Base-by-base conservation (phyloP, 805 yeast genomes). In the Metschnikowia baotianmanensis region DNA sequence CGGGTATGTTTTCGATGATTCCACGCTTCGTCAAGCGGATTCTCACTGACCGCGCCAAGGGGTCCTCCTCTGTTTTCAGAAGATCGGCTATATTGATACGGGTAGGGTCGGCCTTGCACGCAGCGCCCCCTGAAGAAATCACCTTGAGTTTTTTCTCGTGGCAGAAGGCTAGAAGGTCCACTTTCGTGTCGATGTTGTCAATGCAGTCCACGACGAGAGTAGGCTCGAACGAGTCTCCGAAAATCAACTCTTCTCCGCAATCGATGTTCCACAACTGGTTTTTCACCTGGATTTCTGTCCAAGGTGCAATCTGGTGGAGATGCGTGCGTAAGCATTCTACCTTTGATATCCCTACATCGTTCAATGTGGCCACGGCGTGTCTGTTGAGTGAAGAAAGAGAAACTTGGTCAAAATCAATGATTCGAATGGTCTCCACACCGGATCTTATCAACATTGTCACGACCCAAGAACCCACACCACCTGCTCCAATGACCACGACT, bases 381-480 rank as follows among this genome's bases (percentile, higher is more conserved):
- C 99, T 76, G 61, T 93, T 93, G 46, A 93, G 71, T 7, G 96
- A 87, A 36, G 96, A 85, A 44, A 93, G 70, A 1, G 96, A 81
- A 20, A 93, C 97, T 67, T 93, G 99, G 62, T 93, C 99, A 59
- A 93, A 93, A 63, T 93, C 99, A 39, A 93, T 80, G 42, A 93
- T 74, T 51, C 89, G 76, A 38, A 93, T 61, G 44, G 78, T 76
- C 16, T 84, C 82, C 28, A 90, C 82, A 12, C 99, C 99, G 13
- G 96, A 86, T 55, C 99, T 80, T 2, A 86, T 84, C 42, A 93
- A 72, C 85, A 95, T 87, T 9, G 95, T 83, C 10, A 85, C 82
- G 18, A 83, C 96, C 91, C 96, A 90, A 0, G 97, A 90, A 2
- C 99, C 99, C 29, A 93, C 99, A 43, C 99, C 99, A 43, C 99